Evolutionary conservation across 345 rosid genomes (phyloP), one percentile per base, ranked within the genome.

Genomic region (Iberis pinnata): DNA sequence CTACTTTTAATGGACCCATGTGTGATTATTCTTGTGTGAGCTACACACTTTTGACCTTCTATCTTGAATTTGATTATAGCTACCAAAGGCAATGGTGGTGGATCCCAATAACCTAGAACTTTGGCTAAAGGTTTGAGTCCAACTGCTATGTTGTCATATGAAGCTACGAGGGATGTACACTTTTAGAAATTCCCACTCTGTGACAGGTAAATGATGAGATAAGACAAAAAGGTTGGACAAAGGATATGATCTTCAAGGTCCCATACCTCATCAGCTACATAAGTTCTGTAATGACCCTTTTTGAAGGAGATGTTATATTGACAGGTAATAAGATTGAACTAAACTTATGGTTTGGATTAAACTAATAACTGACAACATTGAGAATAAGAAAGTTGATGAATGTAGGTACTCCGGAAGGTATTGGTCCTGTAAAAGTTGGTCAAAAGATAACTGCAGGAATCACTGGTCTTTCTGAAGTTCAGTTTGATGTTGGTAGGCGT

Each of bases 231-330:
- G 86, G 97, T 48, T 77, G 86, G 53, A 85, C 95, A 37, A 76
- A 71, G 48, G 98, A 92, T 65, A 88, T 83, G 96, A 84, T 90
- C 32, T 88, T 77, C 66, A 84, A 77, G 72, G 76, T 88, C 60
- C 89, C 96, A 11, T 77, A 71, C 73, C 86, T 88, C 65, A 75
- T 88, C 48, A 88, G 96, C 70, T 84, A 88, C 78, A 92, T 85
- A 53, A 85, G 93, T 63, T 81, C 90, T 16, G 75, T 88, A 19
- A 83, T 88, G 98, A 85, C 95, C 14, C 88, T 88, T 63, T 73
- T 78, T 56, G 78, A 82, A 76, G 96, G 93, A 70, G 95, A 90
- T 72, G 78, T 81, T 42, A 92, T 92, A 57, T 68, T 84, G 63
- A 92, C 96, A 71, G 96, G 95, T 87, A 76, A 17, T 4, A 5